Percentiles rank a stretch among this genome's conserved stretches.
Conservation (phyloP, 169 alveolate genomes). For the Eimeria praecox region DNA sequence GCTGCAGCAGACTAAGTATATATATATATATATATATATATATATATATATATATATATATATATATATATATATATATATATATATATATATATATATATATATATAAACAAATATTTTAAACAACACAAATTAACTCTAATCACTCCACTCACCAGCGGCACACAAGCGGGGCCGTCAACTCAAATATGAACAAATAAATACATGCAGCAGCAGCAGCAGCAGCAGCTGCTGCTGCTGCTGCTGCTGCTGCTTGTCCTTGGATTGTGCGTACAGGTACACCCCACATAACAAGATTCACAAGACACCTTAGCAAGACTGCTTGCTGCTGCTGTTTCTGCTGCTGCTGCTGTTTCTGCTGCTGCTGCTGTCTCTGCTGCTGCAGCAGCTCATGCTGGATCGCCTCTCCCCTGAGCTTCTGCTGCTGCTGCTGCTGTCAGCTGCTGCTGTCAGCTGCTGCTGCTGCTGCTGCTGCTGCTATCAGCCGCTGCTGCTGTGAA, state of each 20-base stretch:
- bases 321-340: slow-evolving; percentile 16
- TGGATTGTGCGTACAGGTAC: not conserved
- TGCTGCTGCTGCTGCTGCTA: slow-evolving; percentile 7
- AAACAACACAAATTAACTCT: too few relatives aligned
- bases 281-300: not conserved
- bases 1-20: too few relatives aligned
- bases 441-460: slow-evolving; percentile 36
- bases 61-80: too few relatives aligned
- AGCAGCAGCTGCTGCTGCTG: slow-evolving; percentile 5
- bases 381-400: not conserved
- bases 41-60: too few relatives aligned
- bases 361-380: slow-evolving; percentile 32
- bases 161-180: not conserved
- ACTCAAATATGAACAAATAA: not conserved
- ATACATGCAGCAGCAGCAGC: slow-evolving; percentile 11
- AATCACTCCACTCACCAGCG: too few relatives aligned
- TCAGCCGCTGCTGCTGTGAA: slow-evolving; percentile 28
- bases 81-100: too few relatives aligned
- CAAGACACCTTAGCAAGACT: too few relatives aligned
- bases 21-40: too few relatives aligned
- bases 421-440: slow-evolving; percentile 38
- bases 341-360: slow-evolving; percentile 14
- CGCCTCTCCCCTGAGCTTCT: too few relatives aligned
- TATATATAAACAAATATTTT: too few relatives aligned
- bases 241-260: not conserved